Conservation (phyloP, 2,329 filamentous ascomycete genomes). For the Thielaviopsis musarum region DNA sequence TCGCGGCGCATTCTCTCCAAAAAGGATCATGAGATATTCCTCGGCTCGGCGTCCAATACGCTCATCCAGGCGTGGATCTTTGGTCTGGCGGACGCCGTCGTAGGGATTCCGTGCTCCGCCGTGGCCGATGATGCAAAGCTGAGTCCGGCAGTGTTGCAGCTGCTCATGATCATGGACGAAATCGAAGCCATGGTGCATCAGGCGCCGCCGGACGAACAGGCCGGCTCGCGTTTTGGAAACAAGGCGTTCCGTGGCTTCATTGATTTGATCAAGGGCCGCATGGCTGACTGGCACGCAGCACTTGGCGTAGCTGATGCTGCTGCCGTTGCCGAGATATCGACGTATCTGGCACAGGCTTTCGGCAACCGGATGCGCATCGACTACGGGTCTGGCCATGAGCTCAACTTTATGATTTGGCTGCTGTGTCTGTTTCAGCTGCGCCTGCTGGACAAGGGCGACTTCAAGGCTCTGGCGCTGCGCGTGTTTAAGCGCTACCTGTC, state of each 20-base stretch:
- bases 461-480: slow-evolving; percentile 55
- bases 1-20: slow-evolving; percentile 65
- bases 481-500: slow-evolving; percentile 70
- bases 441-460: slow-evolving; percentile 46
- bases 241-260: slow-evolving; percentile 75
- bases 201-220: slow-evolving; percentile 70
- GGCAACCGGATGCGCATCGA: slow-evolving; percentile 80
- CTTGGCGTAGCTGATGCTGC: slow-evolving; percentile 34
- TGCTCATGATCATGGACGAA: slow-evolving; percentile 54
- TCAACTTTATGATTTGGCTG: slow-evolving; percentile 94
- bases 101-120: slow-evolving; percentile 50
- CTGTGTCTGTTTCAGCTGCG: slow-evolving; percentile 77
- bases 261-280: slow-evolving; percentile 44
- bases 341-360: slow-evolving; percentile 70
- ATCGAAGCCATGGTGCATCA: slow-evolving; percentile 48
- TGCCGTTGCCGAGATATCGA: slow-evolving; percentile 54
- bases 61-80: slow-evolving; percentile 78
- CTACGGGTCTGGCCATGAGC: slow-evolving; percentile 91
- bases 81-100: slow-evolving; percentile 64
- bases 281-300: slow-evolving; percentile 43
- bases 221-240: slow-evolving; percentile 86
- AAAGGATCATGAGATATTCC: slow-evolving; percentile 66
- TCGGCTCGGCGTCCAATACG: slow-evolving; percentile 55
- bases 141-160: slow-evolving; percentile 41
- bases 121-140: slow-evolving; percentile 33